Base-by-base conservation (phyloP, 192 early-diverging fungal genomes). In the Obelidium mucronatum region DNA sequence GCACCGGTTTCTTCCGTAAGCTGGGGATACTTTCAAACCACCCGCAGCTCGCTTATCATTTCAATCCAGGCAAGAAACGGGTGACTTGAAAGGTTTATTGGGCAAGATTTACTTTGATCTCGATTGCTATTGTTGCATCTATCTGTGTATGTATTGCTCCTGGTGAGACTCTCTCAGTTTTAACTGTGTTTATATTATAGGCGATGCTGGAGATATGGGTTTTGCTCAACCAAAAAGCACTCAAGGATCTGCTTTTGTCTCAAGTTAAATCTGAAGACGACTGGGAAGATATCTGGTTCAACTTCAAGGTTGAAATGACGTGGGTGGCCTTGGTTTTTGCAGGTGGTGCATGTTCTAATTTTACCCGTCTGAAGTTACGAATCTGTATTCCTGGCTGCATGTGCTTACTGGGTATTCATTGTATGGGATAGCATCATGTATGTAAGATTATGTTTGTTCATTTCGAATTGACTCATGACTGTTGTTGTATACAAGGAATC, bases 351-450 rank as follows among this genome's bases (percentile, higher is more conserved):
- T 13, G 15, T 39, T 42, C 63, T 31, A 66, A n/a, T n/a, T n/a
- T n/a, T n/a, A n/a, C 34, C 15, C 37, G 34, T 6, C 30, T 26
- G 63, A 26, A 64, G 26, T 1, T 64, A 37, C 26, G 22, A 64
- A 22, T 33, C 62, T 1, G 62, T 64, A 22, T 64, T 64, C 34
- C 19, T 64, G 1, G 62, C 62, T 40, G 8, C 62, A 22, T 37
- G 31, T 1, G 30, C 15, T 2, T 64, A 37, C 35, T 64, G 62
- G 34, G 15, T 64, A 26, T 40, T 64, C 0, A 37, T 64, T 22
- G 39, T 36, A 4, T 64, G 62, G 62, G 62, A 64, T 37, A 15
- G 17, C 1, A 64, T 64, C 2, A 64, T 64, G 62, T 64, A 64
- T 13, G 62, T n/a, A n/a, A n/a, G n/a, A n/a, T n/a, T n/a, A n/a